phyloP scores from a whole-genome alignment of 768 basidiomycete genomes.

The Tricholoma matsutake region DNA sequence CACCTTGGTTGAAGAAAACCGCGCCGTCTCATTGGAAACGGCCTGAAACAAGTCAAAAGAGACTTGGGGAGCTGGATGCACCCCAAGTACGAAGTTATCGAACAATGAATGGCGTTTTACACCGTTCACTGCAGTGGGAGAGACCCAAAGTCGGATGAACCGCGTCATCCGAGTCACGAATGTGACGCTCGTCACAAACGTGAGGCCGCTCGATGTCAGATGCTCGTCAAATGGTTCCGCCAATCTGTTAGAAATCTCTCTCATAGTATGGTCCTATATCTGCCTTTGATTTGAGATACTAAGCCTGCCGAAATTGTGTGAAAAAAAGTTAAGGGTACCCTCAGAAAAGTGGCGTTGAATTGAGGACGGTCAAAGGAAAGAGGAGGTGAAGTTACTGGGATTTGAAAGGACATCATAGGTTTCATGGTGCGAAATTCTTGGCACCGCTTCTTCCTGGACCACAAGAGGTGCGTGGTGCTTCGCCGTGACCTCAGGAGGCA shows the following conservation, averaged over 20 bases:
- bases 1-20: neutral
- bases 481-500: too few species aligned
- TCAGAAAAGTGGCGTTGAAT: neutral
- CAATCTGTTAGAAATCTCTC: neutral
- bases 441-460: too few species aligned
- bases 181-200: neutral
- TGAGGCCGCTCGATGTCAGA: too few species aligned
- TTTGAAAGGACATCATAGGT: too few species aligned
- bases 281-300: neutral
- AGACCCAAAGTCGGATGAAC: neutral
- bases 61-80: constrained; percentile 2
- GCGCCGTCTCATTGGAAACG: neutral
- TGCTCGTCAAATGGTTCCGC: too few species aligned
- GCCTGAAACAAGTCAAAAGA: constrained; percentile 2
- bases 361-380: too few species aligned
- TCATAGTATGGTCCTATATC: neutral
- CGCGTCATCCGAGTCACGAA: neutral
- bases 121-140: too few species aligned
- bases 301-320: neutral
- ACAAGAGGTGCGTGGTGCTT: too few species aligned
- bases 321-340: neutral
- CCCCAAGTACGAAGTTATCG: neutral
- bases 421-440: too few species aligned
- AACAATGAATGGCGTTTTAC: too few species aligned
- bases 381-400: too few species aligned